A percentile compares a stretch with the other conserved stretches of the same genome.
Evolutionary conservation across 129 eudicot species (phyloP).

Genomic region (Apium graveolens): DNA sequence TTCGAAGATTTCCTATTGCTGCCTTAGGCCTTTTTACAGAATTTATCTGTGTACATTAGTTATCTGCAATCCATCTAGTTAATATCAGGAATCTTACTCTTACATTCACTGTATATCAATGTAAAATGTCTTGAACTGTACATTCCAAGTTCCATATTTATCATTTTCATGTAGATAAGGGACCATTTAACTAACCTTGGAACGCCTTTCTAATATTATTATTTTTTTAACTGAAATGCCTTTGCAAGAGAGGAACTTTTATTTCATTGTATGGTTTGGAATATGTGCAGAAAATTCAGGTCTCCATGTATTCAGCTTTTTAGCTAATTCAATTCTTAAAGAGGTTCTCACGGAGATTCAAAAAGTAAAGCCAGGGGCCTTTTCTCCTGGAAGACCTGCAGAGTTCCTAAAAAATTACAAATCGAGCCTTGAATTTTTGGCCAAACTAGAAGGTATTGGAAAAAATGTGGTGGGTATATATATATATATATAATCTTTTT

Average conservation of each 20-base stretch:
- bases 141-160: background rate
- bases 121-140: background rate
- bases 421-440: constrained; percentile 71
- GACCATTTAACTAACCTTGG: background rate
- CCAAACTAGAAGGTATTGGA: constrained; percentile 74
- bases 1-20: background rate
- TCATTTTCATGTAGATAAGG: background rate
- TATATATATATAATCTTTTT: background rate
- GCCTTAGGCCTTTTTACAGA: background rate
- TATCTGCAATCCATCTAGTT: background rate
- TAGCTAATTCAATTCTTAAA: constrained; percentile 92
- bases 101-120: background rate
- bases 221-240: background rate
- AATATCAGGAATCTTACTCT: too few relatives aligned
- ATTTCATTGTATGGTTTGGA: background rate
- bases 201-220: background rate
- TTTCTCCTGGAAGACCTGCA: constrained; percentile 97
- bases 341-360: constrained; percentile 81
- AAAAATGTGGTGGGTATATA: constrained; percentile 6
- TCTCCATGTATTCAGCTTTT: constrained; percentile 88
- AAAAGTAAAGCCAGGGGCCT: constrained; percentile 87
- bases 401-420: constrained; percentile 84
- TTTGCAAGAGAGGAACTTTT: background rate
- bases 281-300: constrained; percentile 86
- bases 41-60: background rate